Base-by-base conservation (phyloP, 2,329 filamentous ascomycete genomes). In the Epichloe festucae region DNA sequence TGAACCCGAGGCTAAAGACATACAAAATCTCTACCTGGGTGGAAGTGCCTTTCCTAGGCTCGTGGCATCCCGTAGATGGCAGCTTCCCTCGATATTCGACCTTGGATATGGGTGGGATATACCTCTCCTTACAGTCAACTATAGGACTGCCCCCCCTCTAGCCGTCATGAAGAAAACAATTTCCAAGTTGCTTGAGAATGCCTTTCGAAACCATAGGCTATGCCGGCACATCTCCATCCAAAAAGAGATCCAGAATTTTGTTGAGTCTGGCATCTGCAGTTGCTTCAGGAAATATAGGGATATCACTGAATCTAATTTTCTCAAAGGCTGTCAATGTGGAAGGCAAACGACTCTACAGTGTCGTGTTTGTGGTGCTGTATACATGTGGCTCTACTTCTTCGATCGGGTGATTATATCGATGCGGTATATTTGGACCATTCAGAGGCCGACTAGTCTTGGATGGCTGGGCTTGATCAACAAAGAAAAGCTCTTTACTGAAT, bases 351-450 rank as follows among this genome's bases (percentile, higher is more conserved):
- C 15, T 1, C 31, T 51, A 3, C 38, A 51, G 17, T 51, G 50
- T 31, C 44, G 50, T 12, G 38, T 48, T 31, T 51, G 50, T 17
- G 50, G 44, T 46, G 44, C 45, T 12, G 14, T 43, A 5, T 51
- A 38, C 45, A 44, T 44, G 23, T 51, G 44, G 38, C 19, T 7
- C 5, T 31, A 12, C n/a, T 4, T 31, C 12, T 3, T 1, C 0
- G 19, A 14, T 4, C n/a, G n/a, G 19, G 14, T 51, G 6, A 27
- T 36, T 19, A 3, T 51, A 27, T 48, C 44, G 19, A 40, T 48
- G 11, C 45, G 50, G 3, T 44, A 48, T 17, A 1, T 27, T 31
- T 43, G 50, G 45, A 0, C 11, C 7, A 14, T 51, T 21, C 7
- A 47, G 5, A 43, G 27, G 14, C 50, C 44, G 3, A 51, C 44